Conservation (phyloP, 257 asterid species). For the Ligustrum vulgare region DNA sequence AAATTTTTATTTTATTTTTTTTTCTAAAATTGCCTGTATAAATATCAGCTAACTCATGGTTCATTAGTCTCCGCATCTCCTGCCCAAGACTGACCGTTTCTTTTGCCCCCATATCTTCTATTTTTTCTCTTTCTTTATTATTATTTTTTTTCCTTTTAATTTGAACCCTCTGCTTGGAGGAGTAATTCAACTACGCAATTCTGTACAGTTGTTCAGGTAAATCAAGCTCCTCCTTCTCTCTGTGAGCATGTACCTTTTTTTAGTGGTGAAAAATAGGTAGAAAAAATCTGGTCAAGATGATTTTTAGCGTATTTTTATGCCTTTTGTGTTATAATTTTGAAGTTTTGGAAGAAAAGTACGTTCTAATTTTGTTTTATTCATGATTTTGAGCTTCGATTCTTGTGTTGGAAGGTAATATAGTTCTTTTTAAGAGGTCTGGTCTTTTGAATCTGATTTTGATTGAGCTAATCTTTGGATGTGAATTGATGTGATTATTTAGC, state of each 20-base stretch:
- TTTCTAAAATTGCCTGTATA: not conserved
- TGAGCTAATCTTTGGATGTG: not conserved
- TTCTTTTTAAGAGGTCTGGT: not conserved
- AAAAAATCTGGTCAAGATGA: not conserved
- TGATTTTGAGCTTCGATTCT: not conserved
- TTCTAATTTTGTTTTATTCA: not conserved
- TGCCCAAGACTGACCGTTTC: conserved; percentile 31
- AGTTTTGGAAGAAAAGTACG: not conserved
- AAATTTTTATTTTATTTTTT: not conserved
- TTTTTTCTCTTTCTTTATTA: not conserved
- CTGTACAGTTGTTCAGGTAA: conserved; percentile 37
- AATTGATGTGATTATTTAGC: not conserved
- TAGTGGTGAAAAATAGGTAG: not conserved
- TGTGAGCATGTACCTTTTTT: not conserved
- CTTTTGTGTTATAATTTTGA: not conserved
- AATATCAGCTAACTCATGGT: not conserved
- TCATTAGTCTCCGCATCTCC: conserved; percentile 25
- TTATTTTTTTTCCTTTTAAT: conserved; percentile 1
- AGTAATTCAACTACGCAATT: not conserved
- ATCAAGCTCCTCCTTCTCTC: not conserved
- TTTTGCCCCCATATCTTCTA: conserved; percentile 3
- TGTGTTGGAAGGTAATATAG: not conserved
- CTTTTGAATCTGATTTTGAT: not conserved
- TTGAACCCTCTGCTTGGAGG: conserved; percentile 2
- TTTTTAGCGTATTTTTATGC: not conserved